These are phyloP conservation scores for Phaeosphaeria sp. DNA, from an alignment of 2,329 filamentous ascomycete species.

Conservation along the genomic window DNA sequence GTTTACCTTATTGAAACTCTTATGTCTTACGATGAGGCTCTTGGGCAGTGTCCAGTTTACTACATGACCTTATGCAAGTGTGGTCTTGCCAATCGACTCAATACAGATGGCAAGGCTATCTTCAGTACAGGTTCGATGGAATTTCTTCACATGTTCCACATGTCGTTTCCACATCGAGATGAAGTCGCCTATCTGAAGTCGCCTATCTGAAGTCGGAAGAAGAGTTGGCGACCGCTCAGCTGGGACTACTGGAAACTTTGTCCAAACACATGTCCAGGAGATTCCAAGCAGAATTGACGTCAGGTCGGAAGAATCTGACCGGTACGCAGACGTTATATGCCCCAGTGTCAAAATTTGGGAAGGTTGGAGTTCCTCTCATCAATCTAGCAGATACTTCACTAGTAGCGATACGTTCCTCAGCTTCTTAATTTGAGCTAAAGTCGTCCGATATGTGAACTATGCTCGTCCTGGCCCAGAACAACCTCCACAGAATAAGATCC, in stretches of 20 bases:
- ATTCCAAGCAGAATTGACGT: conserved; percentile 6
- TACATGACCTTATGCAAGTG: conserved; percentile 8
- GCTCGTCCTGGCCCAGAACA: background rate
- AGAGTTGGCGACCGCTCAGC: conserved; percentile 11
- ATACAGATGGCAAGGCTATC: conserved; percentile 13
- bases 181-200: conserved; percentile 7
- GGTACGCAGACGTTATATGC: conserved; percentile 7
- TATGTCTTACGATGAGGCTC: conserved; percentile 2
- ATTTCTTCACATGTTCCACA: background rate
- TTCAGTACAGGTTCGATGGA: conserved; percentile 10
- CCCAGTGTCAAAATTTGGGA: conserved; percentile 13
- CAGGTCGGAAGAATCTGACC: conserved; percentile 9
- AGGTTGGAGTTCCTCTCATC: conserved; percentile 8
- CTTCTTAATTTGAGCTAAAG: conserved; percentile 18
- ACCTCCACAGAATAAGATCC: background rate
- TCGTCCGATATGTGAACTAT: conserved; percentile 18
- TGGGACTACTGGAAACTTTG: conserved; percentile 17
- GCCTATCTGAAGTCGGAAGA: conserved; percentile 14
- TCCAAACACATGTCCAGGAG: conserved; percentile 17
- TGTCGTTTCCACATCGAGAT: conserved; percentile 11
- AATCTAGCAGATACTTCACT: conserved; percentile 7
- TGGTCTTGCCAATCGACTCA: conserved; percentile 14
- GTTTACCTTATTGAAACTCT: conserved; percentile 7
- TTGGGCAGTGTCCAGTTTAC: conserved; percentile 13
- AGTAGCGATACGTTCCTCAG: conserved; percentile 13